phyloP scores from a whole-genome alignment of 768 basidiomycete species.

The Clathrus columnatus region DNA sequence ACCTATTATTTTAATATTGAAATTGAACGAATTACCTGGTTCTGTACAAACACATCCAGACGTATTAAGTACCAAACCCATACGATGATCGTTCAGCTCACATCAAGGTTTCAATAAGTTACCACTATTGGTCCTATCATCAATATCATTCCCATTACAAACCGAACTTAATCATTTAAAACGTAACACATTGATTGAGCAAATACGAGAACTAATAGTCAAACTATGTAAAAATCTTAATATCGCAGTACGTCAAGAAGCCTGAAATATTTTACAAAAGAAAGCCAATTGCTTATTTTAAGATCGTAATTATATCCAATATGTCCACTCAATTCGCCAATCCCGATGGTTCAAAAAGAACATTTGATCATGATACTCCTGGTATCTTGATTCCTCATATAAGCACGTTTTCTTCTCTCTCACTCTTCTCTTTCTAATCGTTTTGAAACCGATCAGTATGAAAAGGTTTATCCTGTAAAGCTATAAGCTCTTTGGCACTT shows the following conservation, averaged over 20 bases:
- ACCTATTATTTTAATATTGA: neutral
- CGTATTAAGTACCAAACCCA: neutral
- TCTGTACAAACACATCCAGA: neutral
- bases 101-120: slow-evolving; percentile 3
- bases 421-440: neutral
- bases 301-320: neutral
- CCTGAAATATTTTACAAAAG: too few species aligned
- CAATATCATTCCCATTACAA: slow-evolving; percentile 5
- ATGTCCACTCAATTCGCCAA: slow-evolving; percentile 8
- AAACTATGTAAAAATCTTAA: slow-evolving; percentile 6
- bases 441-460: neutral
- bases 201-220: slow-evolving; percentile 3
- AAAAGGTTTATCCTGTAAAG: slow-evolving; percentile 4
- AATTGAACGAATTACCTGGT: neutral
- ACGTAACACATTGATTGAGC: neutral
- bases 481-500: neutral
- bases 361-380: slow-evolving; percentile 4
- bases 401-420: neutral
- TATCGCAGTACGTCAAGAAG: neutral
- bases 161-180: neutral
- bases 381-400: slow-evolving; percentile 6
- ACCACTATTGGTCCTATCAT: neutral
- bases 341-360: slow-evolving; percentile 8
- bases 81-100: neutral
- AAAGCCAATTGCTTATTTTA: neutral